Evolutionary conservation across 2,329 filamentous ascomycete genomes (phyloP), one percentile per base, ranked within the genome.

Genomic region (Aspergillus persii): DNA sequence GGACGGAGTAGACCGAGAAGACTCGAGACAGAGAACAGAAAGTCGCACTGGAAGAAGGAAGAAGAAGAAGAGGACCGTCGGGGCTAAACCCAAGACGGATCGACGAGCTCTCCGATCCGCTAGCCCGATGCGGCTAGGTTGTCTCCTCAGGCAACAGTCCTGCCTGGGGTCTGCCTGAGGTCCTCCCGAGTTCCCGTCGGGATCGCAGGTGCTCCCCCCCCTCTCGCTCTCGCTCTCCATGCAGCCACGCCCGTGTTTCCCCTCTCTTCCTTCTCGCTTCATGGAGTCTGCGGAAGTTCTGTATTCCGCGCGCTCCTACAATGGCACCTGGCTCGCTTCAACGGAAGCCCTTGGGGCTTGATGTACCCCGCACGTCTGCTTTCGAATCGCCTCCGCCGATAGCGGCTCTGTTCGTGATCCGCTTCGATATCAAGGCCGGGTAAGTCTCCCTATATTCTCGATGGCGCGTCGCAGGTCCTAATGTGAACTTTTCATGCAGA

Each of bases 341-440:
- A 57, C 66, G 67, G 58, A 74, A 71, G 50, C 66, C 70, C 55
- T 53, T 72, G 62, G 69, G 69, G 53, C 70, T 74, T 59, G 76
- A 77, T 60, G 57, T 74, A 57, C 68, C 71, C 59, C 68, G 68
- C 57, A 63, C 61, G 29, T 61, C 69, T 63, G 57, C 66, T 27
- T 63, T 70, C 58, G 76, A 77, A 58, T 69, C 74, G 60, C 77
- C 76, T 29, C 80, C 80, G 26, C 71, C 74, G 55, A 86, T 94
- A 70, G 88, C 89, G 44, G 92, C 92, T 33, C 83, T 96, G 39
- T 96, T 96, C 76, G 83, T 96, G 63, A 94, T 96, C 76, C 87
- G 90, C 71, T 96, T 96, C 79, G 92, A 96, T 77, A 89, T 94
- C 78, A 95, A 93, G 76, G 89, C 92, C 69, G 92, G 92, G 80